phyloP scores from a whole-genome alignment of 768 basidiomycete species.

The Suillus fuscotomentosus region DNA sequence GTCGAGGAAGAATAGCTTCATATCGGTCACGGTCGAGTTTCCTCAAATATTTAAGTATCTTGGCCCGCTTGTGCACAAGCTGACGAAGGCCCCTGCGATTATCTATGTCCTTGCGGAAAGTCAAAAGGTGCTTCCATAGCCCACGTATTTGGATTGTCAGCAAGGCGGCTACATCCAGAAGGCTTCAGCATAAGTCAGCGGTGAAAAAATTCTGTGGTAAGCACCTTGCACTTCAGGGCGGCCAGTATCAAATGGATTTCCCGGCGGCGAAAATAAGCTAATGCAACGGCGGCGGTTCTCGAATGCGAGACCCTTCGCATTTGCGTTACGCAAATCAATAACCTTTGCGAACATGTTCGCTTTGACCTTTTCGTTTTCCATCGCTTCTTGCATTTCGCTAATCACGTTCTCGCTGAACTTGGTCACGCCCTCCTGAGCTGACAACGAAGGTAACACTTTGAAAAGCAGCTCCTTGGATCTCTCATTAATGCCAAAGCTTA shows the following conservation, averaged over 20 bases:
- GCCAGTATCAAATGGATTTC: conserved; percentile 73
- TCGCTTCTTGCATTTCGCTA: conserved; percentile 23
- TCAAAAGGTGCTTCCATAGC: conserved; percentile 70
- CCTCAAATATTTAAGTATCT: conserved; percentile 78
- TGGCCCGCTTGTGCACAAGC: conserved; percentile 82
- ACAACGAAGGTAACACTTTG: conserved; percentile 57
- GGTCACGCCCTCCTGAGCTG: conserved; percentile 33
- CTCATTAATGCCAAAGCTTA: conserved; percentile 65
- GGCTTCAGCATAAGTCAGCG: conserved; percentile 2
- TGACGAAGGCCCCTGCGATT: conserved; percentile 75
- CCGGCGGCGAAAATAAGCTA: conserved; percentile 69
- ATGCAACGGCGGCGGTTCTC: conserved; percentile 85
- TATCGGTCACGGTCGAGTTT: conserved; percentile 65
- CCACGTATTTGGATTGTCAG: conserved; percentile 85
- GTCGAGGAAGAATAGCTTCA: conserved; percentile 62
- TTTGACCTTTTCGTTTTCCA: conserved; percentile 41
- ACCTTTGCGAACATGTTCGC: conserved; percentile 61
- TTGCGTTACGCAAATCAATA: conserved; percentile 85
- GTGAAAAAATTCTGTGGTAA: conserved; percentile 19
- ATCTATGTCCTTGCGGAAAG: conserved; percentile 69
- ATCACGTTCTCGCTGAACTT: conserved; percentile 18
- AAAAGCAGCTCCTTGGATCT: conserved; percentile 64
- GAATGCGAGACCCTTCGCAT: conserved; percentile 79
- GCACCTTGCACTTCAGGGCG: conserved; percentile 89
- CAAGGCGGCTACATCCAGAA: conserved; percentile 63